Evolutionary conservation across 495 filamentous ascomycete species (phyloP), one percentile per base, ranked within the genome.

Genomic region (Neurospora sp.): DNA sequence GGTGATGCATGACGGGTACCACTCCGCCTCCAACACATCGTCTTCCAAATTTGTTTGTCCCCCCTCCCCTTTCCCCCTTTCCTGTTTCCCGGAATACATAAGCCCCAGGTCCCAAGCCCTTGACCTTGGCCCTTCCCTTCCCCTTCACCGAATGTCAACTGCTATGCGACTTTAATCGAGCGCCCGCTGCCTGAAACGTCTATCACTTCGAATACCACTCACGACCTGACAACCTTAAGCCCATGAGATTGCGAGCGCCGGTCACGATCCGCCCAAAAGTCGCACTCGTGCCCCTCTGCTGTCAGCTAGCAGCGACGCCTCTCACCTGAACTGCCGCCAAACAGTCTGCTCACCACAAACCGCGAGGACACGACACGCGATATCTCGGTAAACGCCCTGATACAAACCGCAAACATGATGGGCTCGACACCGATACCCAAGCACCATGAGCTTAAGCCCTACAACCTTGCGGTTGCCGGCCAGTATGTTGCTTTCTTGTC

Each of bases 401-500:
- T n/a, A 40, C 37, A 70, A 20, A 71, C 40, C 48, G 71, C 71
- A 41, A 80, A 73, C 31, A 81, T 80, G 81, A 70, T 79, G 72
- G 69, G 70, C 69, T 73, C 71, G 20, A 78, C 78, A 76, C 74
- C 75, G 69, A 74, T 88, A 40, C 86, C 86, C 7, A 83, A 79
- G n/a, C 80, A 79, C 48, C 77, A 83, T 70, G 83, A 91, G 81
- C 83, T 94, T 61, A 84, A 91, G 65, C 87, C 89, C 9, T 97
- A 92, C 78, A 89, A 91, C 77, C 87, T 94, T 82, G 93, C 90
- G 69, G 94, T 94, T 69, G 96, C 96, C 71, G 96, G 96, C 84
- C 96, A 99, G 94, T 98, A 86, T 87, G 94, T 91, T 69, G 48
- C 73, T 70, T 74, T 61, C 40, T n/a, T 12, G 41, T 4, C 71